Percentiles rank a stretch among this genome's conserved stretches.
Evolutionary conservation across 176 grass and related monocot species (phyloP).

Genomic region (Ensete ventricosum): DNA sequence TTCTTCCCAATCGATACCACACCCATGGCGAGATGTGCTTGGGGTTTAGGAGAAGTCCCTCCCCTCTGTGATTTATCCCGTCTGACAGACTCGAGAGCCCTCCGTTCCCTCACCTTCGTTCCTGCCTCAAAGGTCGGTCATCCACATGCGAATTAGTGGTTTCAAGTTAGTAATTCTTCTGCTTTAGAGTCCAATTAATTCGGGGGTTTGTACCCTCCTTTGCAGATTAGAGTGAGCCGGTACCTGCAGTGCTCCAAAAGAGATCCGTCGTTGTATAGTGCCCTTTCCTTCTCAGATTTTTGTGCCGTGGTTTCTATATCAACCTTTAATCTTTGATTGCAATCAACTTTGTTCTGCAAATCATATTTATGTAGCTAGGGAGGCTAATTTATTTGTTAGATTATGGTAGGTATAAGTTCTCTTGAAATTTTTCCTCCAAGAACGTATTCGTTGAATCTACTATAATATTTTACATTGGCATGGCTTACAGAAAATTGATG

Average conservation of each 20-base stretch:
- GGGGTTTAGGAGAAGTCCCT: neutral
- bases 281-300: neutral
- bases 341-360: neutral
- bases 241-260: neutral
- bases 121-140: neutral
- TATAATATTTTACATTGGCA: conserved; percentile 20
- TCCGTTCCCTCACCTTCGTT: neutral
- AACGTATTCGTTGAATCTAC: neutral
- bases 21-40: neutral
- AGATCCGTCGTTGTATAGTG: neutral
- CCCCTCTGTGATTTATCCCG: neutral
- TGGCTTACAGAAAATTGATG: conserved; percentile 43
- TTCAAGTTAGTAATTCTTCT: neutral
- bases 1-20: neutral
- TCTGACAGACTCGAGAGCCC: neutral
- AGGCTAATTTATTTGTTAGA: neutral
- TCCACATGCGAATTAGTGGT: neutral
- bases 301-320: neutral
- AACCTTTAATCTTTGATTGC: neutral
- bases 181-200: neutral
- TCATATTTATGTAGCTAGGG: neutral
- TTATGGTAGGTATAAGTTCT: neutral
- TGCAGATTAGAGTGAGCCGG: neutral
- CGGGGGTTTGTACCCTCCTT: neutral
- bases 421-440: neutral